These are phyloP conservation scores for Pseudogymnoascus sp. DNA, from an alignment of 2,329 filamentous ascomycete species.

Conservation along the genomic window DNA sequence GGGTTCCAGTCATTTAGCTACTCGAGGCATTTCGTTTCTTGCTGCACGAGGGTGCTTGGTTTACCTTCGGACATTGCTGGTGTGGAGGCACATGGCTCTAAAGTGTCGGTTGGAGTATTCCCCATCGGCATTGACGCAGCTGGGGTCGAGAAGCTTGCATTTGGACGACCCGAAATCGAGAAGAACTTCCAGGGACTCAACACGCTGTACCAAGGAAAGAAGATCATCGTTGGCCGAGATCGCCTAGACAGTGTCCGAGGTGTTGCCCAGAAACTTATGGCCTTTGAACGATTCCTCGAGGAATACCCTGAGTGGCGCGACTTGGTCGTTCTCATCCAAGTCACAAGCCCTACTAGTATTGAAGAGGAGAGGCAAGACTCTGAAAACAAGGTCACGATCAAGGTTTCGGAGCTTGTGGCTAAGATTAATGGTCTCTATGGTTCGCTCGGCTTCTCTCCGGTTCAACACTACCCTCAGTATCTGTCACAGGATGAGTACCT, in stretches of 20 bases:
- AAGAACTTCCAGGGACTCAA: conserved; percentile 65
- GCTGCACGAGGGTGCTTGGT: conserved; percentile 83
- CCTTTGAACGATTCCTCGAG: conserved; percentile 86
- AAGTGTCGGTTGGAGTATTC: conserved; percentile 86
- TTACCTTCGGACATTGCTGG: conserved; percentile 79
- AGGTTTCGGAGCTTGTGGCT: conserved; percentile 83
- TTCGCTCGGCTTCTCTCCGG: conserved; percentile 78
- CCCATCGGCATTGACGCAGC: conserved; percentile 90
- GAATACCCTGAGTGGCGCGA: conserved; percentile 86
- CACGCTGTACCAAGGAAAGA: conserved; percentile 76
- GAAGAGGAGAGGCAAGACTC: conserved; percentile 70
- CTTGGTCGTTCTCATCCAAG: conserved; percentile 87
- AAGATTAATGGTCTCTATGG: conserved; percentile 88
- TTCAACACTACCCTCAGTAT: conserved; percentile 93
- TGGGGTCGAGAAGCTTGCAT: conserved; percentile 67
- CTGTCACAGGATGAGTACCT: conserved; percentile 87
- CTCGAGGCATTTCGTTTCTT: conserved; percentile 87
- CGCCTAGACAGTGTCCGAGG: conserved; percentile 88
- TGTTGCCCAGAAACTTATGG: conserved; percentile 91
- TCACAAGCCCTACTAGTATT: conserved; percentile 78
- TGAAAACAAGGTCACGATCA: conserved; percentile 74
- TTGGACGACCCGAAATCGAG: conserved; percentile 59
- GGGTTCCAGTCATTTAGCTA: conserved; percentile 96
- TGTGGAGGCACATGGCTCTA: conserved; percentile 80
- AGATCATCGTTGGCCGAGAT: conserved; percentile 90